Evolutionary conservation across 2,329 filamentous ascomycete species (phyloP).

Genomic region (Fusarium pseudoanthophilum): DNA sequence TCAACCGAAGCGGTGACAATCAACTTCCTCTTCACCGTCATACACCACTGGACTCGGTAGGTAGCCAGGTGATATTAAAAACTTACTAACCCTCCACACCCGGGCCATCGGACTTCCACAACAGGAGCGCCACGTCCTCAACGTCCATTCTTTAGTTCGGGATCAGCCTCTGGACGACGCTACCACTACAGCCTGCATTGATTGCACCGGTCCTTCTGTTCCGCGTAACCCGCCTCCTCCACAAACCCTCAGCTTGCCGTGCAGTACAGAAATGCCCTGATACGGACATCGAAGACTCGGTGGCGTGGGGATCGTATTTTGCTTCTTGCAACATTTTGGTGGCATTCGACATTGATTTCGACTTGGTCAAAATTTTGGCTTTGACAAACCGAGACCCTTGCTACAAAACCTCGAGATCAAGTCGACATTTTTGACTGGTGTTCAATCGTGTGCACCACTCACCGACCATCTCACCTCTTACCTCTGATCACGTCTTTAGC

Average conservation of each 20-base stretch:
- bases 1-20: slow-evolving; percentile 4
- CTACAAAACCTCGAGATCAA: neutral
- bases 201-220: slow-evolving; percentile 6
- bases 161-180: slow-evolving; percentile 19
- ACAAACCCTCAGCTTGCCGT: slow-evolving; percentile 6
- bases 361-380: neutral
- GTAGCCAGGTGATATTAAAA: slow-evolving; percentile 5
- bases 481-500: neutral
- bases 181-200: slow-evolving; percentile 20
- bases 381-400: neutral
- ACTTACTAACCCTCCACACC: slow-evolving; percentile 17
- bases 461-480: neutral
- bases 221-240: slow-evolving; percentile 23
- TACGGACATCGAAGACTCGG: slow-evolving; percentile 9
- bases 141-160: slow-evolving; percentile 22
- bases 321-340: slow-evolving; percentile 16
- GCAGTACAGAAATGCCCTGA: slow-evolving; percentile 12
- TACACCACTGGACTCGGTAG: neutral
- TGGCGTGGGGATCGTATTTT: slow-evolving; percentile 13
- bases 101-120: slow-evolving; percentile 13
- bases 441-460: neutral
- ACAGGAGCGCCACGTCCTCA: slow-evolving; percentile 29
- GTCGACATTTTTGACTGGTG: neutral
- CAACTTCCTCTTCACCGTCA: neutral
- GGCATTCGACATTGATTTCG: neutral